Conservation (phyloP, 1,139 yeast genomes). For the Arxiozyma slooffiae region DNA sequence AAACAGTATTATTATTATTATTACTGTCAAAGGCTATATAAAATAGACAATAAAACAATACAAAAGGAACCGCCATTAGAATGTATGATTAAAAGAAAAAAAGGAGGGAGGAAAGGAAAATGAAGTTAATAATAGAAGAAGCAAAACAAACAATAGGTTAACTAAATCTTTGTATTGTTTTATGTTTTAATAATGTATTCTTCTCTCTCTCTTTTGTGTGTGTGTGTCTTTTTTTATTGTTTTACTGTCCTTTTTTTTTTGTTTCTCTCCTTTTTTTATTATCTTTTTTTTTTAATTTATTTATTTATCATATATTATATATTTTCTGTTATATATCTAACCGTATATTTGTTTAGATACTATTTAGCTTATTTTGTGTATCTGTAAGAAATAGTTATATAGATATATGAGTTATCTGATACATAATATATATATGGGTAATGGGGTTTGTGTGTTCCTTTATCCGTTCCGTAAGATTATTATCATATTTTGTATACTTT, state of each 20-base stretch:
- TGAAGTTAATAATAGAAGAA: background rate
- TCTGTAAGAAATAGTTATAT: background rate
- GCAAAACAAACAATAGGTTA: background rate
- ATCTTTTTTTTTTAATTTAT: background rate
- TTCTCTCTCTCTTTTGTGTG: background rate
- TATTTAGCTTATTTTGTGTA: background rate
- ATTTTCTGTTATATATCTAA: no score
- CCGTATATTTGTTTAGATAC: background rate
- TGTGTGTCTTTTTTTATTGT: background rate
- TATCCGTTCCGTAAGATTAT: no score
- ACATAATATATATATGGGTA: no score
- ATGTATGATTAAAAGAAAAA: no score
- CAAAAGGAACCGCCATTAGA: background rate
- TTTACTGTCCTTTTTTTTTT: background rate
- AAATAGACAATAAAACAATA: background rate
- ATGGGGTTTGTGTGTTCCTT: no score
- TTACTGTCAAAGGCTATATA: background rate
- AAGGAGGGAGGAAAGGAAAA: background rate
- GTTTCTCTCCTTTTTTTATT: background rate
- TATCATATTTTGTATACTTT: no score
- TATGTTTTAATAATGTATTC: background rate
- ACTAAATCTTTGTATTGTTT: background rate
- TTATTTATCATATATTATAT: background rate
- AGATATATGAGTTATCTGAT: background rate
- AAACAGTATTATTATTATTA: background rate